These are phyloP conservation scores for Rhynchosporium secalis DNA, from an alignment of 2,329 filamentous ascomycete genomes.

Conservation along the genomic window DNA sequence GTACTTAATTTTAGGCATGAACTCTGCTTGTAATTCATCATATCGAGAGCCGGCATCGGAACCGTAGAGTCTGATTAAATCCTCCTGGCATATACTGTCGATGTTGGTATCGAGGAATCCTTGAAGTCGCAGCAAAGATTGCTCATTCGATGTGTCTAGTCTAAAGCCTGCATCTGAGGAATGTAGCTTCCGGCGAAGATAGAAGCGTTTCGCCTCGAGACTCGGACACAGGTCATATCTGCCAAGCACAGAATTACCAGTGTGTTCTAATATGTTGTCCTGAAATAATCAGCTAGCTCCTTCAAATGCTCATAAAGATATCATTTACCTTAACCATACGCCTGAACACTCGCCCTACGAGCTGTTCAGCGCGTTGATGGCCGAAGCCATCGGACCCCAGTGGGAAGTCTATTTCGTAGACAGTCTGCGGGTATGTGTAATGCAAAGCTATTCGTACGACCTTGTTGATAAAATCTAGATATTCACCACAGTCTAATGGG, in stretches of 20 bases:
- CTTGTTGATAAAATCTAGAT: not conserved
- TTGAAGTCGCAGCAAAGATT: not conserved
- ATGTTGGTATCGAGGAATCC: not conserved
- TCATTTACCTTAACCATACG: not conserved
- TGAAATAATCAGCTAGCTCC: not conserved
- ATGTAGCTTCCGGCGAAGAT: not conserved
- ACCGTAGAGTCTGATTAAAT: not conserved
- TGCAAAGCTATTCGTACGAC: not conserved
- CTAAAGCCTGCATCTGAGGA: not conserved
- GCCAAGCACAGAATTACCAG: not conserved
- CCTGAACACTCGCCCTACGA: not conserved
- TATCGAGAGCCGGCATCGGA: constrained; percentile 1
- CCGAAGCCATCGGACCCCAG: not conserved
- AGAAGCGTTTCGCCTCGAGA: not conserved
- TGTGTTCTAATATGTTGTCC: constrained; percentile 3
- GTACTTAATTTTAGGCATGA: not conserved
- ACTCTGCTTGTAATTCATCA: not conserved
- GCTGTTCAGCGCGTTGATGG: not conserved
- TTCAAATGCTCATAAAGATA: not conserved
- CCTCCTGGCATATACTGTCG: not conserved
- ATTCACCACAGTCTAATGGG: not conserved
- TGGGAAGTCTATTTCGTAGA: constrained; percentile 3
- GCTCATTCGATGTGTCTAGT: not conserved
- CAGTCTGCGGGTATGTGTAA: not conserved
- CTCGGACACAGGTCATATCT: not conserved